These are phyloP conservation scores for Glycine tomentella DNA, from an alignment of 306 rosid genomes.

Conservation along the genomic window DNA sequence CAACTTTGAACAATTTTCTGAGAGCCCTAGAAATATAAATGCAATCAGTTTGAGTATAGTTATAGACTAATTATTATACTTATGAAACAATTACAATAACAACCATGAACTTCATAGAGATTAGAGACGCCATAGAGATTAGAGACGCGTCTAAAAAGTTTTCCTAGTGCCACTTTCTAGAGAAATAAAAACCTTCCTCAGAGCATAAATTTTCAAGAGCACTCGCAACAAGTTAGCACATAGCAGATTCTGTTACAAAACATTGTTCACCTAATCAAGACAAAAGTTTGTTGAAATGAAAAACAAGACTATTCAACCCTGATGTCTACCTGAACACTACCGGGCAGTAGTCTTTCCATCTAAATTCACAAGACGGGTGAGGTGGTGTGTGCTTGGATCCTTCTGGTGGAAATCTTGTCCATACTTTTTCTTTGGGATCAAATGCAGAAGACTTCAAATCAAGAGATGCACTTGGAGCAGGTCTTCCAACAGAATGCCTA, in stretches of 20 bases:
- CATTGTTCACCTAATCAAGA: slow-evolving; percentile 19
- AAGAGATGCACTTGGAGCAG: slow-evolving; percentile 88
- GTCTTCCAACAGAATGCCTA: slow-evolving; percentile 98
- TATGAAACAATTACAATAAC: slow-evolving; percentile 13
- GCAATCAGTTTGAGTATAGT: slow-evolving; percentile 31
- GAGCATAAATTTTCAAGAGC: slow-evolving; percentile 35
- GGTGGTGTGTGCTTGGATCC: slow-evolving; percentile 98
- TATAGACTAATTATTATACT: slow-evolving; percentile 15
- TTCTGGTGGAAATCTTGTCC: slow-evolving; percentile 96
- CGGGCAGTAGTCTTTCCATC: slow-evolving; percentile 98
- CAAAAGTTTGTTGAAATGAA: background rate
- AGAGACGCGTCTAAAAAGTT: background rate
- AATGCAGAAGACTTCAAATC: slow-evolving; percentile 90
- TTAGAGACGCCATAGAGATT: too few relatives aligned
- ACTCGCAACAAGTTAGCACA: slow-evolving; percentile 28
- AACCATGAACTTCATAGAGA: background rate
- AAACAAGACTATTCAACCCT: slow-evolving; percentile 31
- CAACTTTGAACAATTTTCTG: slow-evolving; percentile 92
- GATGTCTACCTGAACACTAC: slow-evolving; percentile 84
- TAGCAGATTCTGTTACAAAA: slow-evolving; percentile 26
- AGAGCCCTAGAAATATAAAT: slow-evolving; percentile 74
- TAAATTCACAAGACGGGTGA: slow-evolving; percentile 83
- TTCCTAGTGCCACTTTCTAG: background rate
- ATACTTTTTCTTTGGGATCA: slow-evolving; percentile 91
- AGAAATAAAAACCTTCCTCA: slow-evolving; percentile 27